Base-by-base conservation (phyloP, 805 yeast genomes). In the Ogataea polymorpha region DNA sequence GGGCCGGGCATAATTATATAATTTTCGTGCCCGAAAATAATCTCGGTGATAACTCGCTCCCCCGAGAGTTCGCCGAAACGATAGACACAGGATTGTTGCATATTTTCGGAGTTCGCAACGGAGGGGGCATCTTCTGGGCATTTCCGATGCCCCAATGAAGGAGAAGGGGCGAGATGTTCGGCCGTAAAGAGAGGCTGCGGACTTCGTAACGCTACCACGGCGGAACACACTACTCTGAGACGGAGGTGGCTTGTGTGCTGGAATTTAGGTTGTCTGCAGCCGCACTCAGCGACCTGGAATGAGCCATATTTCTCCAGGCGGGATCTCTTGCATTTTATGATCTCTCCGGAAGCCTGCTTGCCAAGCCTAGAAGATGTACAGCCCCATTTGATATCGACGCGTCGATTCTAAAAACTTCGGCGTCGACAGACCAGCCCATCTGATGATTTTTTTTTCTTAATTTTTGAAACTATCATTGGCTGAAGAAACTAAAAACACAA, bases 381-480 rank as follows among this genome's bases (percentile, higher is more conserved):
- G 27, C 13, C 14, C 8, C 31, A 13, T 14, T 6, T 7, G 20
- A n/a, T 7, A 21, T 28, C 39, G 41, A 31, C 41, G 31, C 41
- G 41, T 9, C 41, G 41, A 37, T 23, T 2, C 21, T 14, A 2
- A 13, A 14, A n/a, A 6, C 7, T 3, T 7, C 21, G 7, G 21
- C 21, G 21, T 20, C 21, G 21, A 20, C 21, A 20, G 21, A 20
- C 21, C 21, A 2, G 21, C 9, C 21, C 13, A 12, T 33, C 29
- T 20, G 21, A 23, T 30, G 29, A 23, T 23, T 33, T 32, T 32
- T 32, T 32, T 39, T 32, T 26, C 21, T 18, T 24, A 37, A 32
- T 14, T 39, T 39, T 21, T 23, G 27, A 32, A 27, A 18, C 27
- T 39, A 21, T 39, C 16, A 39, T 39, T 39, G 42, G 42, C 21